Evolutionary conservation across 1,139 yeast species (phyloP), one percentile per base, ranked within the genome.

Genomic region (Yamadazyma songkhlaensis): DNA sequence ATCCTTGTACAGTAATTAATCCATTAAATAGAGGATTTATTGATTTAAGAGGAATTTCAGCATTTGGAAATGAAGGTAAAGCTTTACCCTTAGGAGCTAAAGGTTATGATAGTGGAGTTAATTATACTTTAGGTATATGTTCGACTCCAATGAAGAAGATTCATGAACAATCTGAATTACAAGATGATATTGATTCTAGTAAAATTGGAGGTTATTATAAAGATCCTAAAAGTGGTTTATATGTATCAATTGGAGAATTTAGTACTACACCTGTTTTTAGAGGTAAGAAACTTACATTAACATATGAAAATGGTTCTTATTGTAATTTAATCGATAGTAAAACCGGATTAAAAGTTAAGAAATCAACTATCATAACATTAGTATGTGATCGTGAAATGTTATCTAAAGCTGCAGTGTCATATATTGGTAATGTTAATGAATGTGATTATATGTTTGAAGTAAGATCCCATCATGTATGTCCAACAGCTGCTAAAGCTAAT

Each of bases 381-480:
- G 77, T 84, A 11, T 89, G 96, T 60, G 96, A 88, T 57, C 71
- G 85, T 41, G 92, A 84, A 39, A 75, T 85, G 56, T 60, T 75
- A 53, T 64, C 78, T 10, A 79, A 77, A 48, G 95, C 94, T 0
- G 67, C 77, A 30, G 67, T 88, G 1, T 74, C 87, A 7, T 88
- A 74, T 53, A 72, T 89, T 25, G 94, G 95, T 1, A 78, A 79
- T 11, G 57, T 77, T 28, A 77, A 86, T 57, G 85, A 87, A 43
- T 89, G 97, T 59, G 77, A 84, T 27, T 89, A 84, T 59, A 77
- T 84, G 53, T 89, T 89, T 57, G 96, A 89, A 56, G 88, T 87
- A 21, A 66, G 89, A 47, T 85, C 96, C 4, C 81, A 86, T 35
- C 86, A 84, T 57, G 96, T 96, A 0, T 89, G 97, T 59, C 89